Evolutionary conservation across 176 grass and related monocot genomes (phyloP).

Genomic region (Oryza brachyantha): DNA sequence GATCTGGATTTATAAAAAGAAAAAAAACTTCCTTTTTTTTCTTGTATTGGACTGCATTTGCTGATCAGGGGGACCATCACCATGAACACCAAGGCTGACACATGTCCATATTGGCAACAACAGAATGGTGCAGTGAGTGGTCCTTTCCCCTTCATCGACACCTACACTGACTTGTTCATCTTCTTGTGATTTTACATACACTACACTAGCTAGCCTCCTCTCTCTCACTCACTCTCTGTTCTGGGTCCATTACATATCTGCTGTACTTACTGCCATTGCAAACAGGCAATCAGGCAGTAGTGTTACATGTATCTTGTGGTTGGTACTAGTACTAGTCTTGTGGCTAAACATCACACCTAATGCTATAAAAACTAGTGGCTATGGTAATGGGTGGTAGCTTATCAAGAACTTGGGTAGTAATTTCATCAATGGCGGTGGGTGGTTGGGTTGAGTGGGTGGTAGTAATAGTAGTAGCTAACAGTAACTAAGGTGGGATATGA

Average conservation of each 20-base stretch:
- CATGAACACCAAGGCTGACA: slow-evolving; percentile 27
- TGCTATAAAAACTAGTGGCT: slow-evolving; percentile 22
- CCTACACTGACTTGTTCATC: slow-evolving; percentile 3
- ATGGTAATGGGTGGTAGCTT: not conserved
- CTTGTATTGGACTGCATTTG: slow-evolving; percentile 26
- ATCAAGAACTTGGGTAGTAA: slow-evolving; percentile 11
- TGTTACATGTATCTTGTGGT: slow-evolving; percentile 36
- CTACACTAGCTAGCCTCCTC: not conserved
- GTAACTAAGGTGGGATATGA: not conserved
- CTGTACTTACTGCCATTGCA: slow-evolving; percentile 23
- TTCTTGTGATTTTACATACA: slow-evolving; percentile 30
- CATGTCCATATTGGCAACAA: slow-evolving; percentile 10
- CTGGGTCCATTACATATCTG: slow-evolving; percentile 19
- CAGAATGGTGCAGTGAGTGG: not conserved
- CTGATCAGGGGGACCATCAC: slow-evolving; percentile 16
- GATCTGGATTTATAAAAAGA: not conserved
- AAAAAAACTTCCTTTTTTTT: not conserved
- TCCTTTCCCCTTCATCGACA: slow-evolving; percentile 2
- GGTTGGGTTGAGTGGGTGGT: not conserved
- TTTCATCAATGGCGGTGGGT: slow-evolving; percentile 32
- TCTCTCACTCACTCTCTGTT: not conserved
- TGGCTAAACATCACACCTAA: slow-evolving; percentile 38
- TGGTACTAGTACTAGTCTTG: slow-evolving; percentile 37
- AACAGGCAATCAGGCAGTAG: slow-evolving; percentile 10
- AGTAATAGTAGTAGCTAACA: slow-evolving; percentile 6